Base-by-base conservation (phyloP, 148 eudicot species). In the Chenopodium formosanum region DNA sequence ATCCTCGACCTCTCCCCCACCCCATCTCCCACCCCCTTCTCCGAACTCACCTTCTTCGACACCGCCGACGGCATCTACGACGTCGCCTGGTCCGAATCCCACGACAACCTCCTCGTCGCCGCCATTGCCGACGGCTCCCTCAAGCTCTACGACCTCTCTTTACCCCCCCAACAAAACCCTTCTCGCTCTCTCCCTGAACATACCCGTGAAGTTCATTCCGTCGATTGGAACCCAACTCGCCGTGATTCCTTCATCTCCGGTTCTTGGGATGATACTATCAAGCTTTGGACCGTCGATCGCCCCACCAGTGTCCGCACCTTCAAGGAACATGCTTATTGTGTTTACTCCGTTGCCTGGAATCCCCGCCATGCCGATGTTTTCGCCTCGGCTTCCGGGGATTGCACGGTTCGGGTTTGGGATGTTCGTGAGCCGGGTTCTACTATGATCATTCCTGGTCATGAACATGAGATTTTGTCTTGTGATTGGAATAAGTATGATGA, bases 401-500 rank as follows among this genome's bases (percentile, higher is more conserved):
- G 97, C 82, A 95, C 98, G 16, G 86, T 88, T 10, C 86, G 98
- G 44, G 85, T 95, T 20, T 95, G 98, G 98, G 98, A 95, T 67
- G 97, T 95, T 27, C 90, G 98, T 1, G 98, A 95, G 86, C 97
- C 97, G 4, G 94, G 94, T 4, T 92, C 97, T 1, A 95, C 97
- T 3, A 95, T 95, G 97, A 93, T 95, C 17, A 89, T 95, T 27
- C 97, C 98, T 0, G 98, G 91, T 0, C 98, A 95, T 34, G 97
- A 95, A 48, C 91, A 91, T 31, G 98, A 95, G 80, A 91, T 95
- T 52, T 84, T 95, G 56, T 86, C 91, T 1, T 91, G 96, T 69
- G 98, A 95, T 70, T 95, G 98, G 98, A 95, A 93, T 65, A 95
- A 95, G 81, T 95, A 95, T 60, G 97, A 95, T 67, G 98, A 95